phyloP scores from a whole-genome alignment of 2,329 filamentous ascomycete species.

The Xylogone sp. region DNA sequence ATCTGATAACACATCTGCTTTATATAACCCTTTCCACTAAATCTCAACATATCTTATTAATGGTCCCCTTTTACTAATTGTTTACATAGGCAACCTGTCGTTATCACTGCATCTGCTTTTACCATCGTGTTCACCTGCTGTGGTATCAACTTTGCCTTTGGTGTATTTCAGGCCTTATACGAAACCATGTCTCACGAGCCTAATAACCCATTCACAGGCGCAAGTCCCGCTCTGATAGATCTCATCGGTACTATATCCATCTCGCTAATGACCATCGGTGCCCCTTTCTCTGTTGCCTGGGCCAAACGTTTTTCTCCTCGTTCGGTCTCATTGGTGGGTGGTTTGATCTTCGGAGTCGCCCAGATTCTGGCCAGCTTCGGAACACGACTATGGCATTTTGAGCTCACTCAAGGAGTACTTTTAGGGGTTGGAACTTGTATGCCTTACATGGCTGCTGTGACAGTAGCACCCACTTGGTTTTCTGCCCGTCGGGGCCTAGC shows the following conservation, averaged over 20 bases:
- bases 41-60: too few relatives aligned
- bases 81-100: too few relatives aligned
- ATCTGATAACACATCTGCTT: too few relatives aligned
- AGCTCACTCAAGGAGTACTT: constrained; percentile 1
- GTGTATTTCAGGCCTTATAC: constrained; percentile 4
- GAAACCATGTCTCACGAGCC: constrained; percentile 1
- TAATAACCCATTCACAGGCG: background rate
- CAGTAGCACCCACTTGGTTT: background rate
- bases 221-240: background rate
- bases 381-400: background rate
- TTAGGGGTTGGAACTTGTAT: background rate
- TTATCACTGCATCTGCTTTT: too few relatives aligned
- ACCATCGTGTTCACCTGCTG: constrained; percentile 1
- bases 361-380: constrained; percentile 3
- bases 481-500: background rate
- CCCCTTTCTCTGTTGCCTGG: background rate
- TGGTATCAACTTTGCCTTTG: constrained; percentile 4
- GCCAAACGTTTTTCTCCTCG: constrained; percentile 1
- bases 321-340: background rate
- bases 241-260: constrained; percentile 3
- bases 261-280: constrained; percentile 4
- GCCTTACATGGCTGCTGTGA: background rate
- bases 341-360: constrained; percentile 1
- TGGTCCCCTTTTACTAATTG: too few relatives aligned
- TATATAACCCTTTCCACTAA: too few relatives aligned